These are phyloP conservation scores for Globisporangium barbulae DNA, from an alignment of 352 stramenopile species.

Conservation along the genomic window DNA sequence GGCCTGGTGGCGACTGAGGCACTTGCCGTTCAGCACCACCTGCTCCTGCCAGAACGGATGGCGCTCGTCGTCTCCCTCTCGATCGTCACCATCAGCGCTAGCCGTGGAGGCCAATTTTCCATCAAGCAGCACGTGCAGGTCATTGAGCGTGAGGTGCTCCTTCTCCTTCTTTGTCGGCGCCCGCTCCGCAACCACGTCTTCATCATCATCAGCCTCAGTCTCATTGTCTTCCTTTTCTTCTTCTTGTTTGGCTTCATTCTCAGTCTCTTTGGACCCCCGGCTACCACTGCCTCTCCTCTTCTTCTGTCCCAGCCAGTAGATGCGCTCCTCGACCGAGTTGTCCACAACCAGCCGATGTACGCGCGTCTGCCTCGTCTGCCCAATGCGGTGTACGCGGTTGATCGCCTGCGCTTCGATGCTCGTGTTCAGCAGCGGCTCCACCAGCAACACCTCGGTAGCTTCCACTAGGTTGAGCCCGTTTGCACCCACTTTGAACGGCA, in stretches of 20 bases:
- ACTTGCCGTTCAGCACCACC: constrained; percentile 37
- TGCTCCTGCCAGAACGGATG: constrained; percentile 43
- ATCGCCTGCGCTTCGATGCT: constrained; percentile 87
- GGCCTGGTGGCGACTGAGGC: constrained; percentile 26
- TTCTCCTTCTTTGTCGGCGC: constrained; percentile 47
- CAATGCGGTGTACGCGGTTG: constrained; percentile 89
- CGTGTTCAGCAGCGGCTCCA: constrained; percentile 88
- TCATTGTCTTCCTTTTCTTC: constrained; percentile 19
- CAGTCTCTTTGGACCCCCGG: not conserved
- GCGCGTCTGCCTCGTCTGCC: constrained; percentile 76
- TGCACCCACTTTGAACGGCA: constrained; percentile 86
- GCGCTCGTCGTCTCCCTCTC: not conserved
- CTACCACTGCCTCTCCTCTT: not conserved
- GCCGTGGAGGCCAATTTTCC: constrained; percentile 11
- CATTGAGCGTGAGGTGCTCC: constrained; percentile 51
- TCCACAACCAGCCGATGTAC: constrained; percentile 90
- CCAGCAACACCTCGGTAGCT: constrained; percentile 88
- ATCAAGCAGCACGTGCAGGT: constrained; percentile 43
- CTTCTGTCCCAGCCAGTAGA: constrained; percentile 57
- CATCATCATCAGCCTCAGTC: constrained; percentile 5
- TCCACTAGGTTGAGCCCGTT: constrained; percentile 93
- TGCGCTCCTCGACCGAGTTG: constrained; percentile 87
- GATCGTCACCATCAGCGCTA: not conserved
- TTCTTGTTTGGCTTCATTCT: constrained; percentile 7
- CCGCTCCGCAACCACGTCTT: constrained; percentile 26